A percentile compares a stretch with the other conserved stretches of the same genome.
phyloP scores from a whole-genome alignment of 163 green algal species.

The Scenedesmus sp. region DNA sequence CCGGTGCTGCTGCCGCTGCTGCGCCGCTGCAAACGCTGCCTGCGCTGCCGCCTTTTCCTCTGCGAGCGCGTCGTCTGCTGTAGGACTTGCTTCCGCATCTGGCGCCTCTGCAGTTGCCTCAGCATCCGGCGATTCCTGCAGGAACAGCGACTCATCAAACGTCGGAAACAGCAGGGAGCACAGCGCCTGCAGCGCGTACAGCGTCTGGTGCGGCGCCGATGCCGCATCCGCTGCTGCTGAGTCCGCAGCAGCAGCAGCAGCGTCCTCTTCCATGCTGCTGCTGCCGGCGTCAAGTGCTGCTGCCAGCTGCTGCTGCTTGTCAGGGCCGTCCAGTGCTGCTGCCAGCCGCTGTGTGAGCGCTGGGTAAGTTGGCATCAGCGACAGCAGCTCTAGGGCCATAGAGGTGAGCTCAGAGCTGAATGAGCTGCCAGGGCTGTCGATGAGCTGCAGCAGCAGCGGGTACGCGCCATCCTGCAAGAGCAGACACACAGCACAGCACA shows the following conservation, averaged over 20 bases:
- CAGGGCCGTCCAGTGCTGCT: conserved; percentile 47
- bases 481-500: neutral
- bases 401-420: conserved; percentile 25
- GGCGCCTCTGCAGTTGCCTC: neutral
- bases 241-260: neutral
- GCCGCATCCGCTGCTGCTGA: neutral
- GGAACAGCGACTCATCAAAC: conserved; percentile 15
- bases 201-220: conserved; percentile 51
- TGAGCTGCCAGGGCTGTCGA: conserved; percentile 49
- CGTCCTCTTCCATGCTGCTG: conserved; percentile 34
- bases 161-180: conserved; percentile 67
- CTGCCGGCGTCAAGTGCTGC: neutral
- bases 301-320: conserved; percentile 40
- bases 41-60: conserved; percentile 7
- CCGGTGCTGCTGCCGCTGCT: conserved; percentile 22
- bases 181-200: conserved; percentile 73
- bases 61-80: neutral
- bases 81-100: neutral
- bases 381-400: conserved; percentile 55
- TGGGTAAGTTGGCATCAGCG: conserved; percentile 62
- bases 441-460: conserved; percentile 68
- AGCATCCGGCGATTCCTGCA: neutral
- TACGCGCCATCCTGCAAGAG: conserved; percentile 39
- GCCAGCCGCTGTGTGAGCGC: conserved; percentile 49
- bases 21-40: neutral